A percentile compares a stretch with the other conserved stretches of the same genome.
phyloP scores from a whole-genome alignment of 495 filamentous ascomycete species.

The Penicillium odoratum region DNA sequence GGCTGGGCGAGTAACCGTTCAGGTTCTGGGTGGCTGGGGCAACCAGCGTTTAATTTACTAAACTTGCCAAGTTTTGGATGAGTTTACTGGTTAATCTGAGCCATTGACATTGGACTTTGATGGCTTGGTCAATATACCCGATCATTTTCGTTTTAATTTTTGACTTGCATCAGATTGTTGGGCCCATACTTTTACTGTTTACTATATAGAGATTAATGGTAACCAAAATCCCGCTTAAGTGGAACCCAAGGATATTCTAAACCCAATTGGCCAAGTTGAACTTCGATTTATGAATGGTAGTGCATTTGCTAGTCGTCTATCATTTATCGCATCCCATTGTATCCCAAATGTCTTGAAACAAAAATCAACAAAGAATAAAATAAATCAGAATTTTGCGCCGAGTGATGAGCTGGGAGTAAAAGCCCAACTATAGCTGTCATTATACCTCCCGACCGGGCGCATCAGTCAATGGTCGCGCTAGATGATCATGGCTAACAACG shows the following conservation, averaged over 20 bases:
- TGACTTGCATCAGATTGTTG: conserved; percentile 25
- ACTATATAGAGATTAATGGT: conserved; percentile 13
- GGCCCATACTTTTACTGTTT: not conserved
- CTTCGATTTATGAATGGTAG: not conserved
- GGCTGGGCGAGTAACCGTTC: conserved; percentile 29
- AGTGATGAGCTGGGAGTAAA: not conserved
- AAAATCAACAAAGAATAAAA: not conserved
- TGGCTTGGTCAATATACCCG: not conserved
- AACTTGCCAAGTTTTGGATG: not conserved
- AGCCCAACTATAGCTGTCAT: not conserved
- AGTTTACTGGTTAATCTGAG: not conserved
- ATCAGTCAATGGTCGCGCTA: conserved; percentile 29
- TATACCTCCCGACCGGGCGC: conserved; percentile 20
- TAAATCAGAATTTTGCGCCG: not conserved
- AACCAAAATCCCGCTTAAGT: conserved; percentile 14
- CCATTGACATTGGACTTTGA: not conserved
- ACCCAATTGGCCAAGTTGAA: not conserved
- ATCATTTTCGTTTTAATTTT: conserved; percentile 14
- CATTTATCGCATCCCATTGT: not conserved
- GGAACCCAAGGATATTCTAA: not conserved
- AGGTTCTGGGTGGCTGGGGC: conserved; percentile 25
- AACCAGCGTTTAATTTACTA: conserved; percentile 3
- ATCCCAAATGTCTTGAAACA: not conserved
- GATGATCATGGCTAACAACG: conserved; percentile 12
- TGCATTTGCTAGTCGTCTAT: not conserved